Percentiles rank a stretch among this genome's conserved stretches.
Conservation (phyloP, 2,329 filamentous ascomycete genomes). For the Fusarium foetens region DNA sequence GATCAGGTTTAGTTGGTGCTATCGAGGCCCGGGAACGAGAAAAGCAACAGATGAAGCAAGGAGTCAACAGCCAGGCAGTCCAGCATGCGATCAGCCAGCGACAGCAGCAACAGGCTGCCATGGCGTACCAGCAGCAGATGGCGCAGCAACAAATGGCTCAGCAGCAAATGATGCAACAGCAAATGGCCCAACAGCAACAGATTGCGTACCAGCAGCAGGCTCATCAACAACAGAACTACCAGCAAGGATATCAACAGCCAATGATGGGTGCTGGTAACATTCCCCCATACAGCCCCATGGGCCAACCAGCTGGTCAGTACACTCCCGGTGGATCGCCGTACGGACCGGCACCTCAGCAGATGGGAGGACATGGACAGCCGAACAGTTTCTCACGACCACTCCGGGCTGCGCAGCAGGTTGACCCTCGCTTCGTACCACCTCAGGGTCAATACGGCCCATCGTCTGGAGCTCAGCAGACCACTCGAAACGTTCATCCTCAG, state of each 20-base stretch:
- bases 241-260: conserved; percentile 39
- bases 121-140: conserved; percentile 56
- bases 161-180: conserved; percentile 41
- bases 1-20: conserved; percentile 76
- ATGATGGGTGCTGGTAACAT: conserved; percentile 42
- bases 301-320: conserved; percentile 36
- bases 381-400: conserved; percentile 50
- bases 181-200: conserved; percentile 47
- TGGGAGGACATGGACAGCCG: conserved; percentile 32
- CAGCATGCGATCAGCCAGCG: conserved; percentile 38
- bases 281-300: conserved; percentile 42
- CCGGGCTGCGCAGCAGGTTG: conserved; percentile 44
- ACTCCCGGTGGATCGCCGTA: conserved; percentile 34
- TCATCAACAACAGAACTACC: conserved; percentile 45
- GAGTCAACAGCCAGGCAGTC: conserved; percentile 59
- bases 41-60: conserved; percentile 75
- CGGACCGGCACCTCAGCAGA: conserved; percentile 39
- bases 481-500: conserved; percentile 43
- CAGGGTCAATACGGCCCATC: conserved; percentile 47
- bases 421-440: conserved; percentile 45
- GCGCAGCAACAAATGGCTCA: conserved; percentile 56
- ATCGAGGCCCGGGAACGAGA: conserved; percentile 85
- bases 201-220: conserved; percentile 61
- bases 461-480: conserved; percentile 27
- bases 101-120: conserved; percentile 31